These are phyloP conservation scores for Echinosophora koreensis DNA, from an alignment of 306 rosid species.

Conservation along the genomic window DNA sequence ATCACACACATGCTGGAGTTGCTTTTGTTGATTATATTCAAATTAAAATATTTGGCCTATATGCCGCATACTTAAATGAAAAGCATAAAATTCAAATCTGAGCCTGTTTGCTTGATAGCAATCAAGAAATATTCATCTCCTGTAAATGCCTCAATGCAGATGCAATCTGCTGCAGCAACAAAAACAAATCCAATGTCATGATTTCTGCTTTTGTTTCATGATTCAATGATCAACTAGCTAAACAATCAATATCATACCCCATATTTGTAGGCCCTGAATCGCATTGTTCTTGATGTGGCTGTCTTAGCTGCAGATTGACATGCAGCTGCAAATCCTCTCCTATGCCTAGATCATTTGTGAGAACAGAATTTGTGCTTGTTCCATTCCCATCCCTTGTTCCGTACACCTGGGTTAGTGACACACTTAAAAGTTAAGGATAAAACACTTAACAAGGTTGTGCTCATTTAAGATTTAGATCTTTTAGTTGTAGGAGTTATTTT, in stretches of 20 bases:
- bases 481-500: conserved; percentile 39
- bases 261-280: conserved; percentile 60
- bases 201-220: conserved; percentile 39
- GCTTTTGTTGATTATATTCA: conserved; percentile 44
- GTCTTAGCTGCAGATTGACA: conserved; percentile 88
- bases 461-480: conserved; percentile 23
- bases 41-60: conserved; percentile 44
- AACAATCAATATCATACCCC: conserved; percentile 65
- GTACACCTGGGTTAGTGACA: conserved; percentile 68
- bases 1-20: conserved; percentile 53
- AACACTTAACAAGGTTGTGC: conserved; percentile 25
- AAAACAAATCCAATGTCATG: conserved; percentile 51
- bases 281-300: conserved; percentile 68
- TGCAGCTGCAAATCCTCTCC: conserved; percentile 69
- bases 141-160: conserved; percentile 56
- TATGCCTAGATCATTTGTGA: conserved; percentile 57
- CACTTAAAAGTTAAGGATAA: conserved; percentile 52
- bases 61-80: conserved; percentile 45
- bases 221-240: conserved; percentile 34
- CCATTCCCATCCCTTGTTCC: conserved; percentile 68
- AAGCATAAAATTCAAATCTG: conserved; percentile 51
- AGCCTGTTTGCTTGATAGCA: conserved; percentile 56
- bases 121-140: conserved; percentile 44
- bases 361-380: conserved; percentile 55
- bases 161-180: conserved; percentile 74